Evolutionary conservation across 768 basidiomycete genomes (phyloP), one percentile per base, ranked within the genome.

Genomic region (Mycena rebaudengoi): DNA sequence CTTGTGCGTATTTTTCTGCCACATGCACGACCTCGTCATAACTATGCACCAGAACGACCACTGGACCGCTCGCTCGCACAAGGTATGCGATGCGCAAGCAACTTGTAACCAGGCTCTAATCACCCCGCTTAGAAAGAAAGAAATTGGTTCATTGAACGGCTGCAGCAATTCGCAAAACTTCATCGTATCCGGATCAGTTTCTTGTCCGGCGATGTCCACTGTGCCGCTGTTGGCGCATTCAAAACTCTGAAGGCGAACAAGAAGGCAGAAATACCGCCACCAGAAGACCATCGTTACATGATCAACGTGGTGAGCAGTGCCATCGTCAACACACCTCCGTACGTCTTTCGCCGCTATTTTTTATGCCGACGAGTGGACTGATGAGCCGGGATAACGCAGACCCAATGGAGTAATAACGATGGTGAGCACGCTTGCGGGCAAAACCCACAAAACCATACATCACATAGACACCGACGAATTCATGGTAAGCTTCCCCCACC

Each of bases 281-380:
- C 75, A 2, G 66, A 75, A 25, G 98, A 98, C 74, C 80, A 88
- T 72, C 87, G 95, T 44, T 98, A 94, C 75, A 98, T 99, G 96
- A 73, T 96, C 46, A 96, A 97, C 68, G 79, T 96, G 32, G 85
- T 94, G 10, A 88, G 92, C 5, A 95, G 94, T 70, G 97, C 97
- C 14, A 99, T 99, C 66, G 97, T 99, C 48, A 97, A 98, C 73
- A 98, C 97, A 0, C 85, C 85, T 6, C 96, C 97, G 91, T 91
- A 72, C 73, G 91, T 81, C 11, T 8, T 62, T 7, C 33, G 53
- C 40, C 8, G n/a, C 25, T 28, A 52, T 48, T 53, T 11, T 21
- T 14, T 54, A 32, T 20, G 4, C 32, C 48, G 20, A 25, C 30
- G 3, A 40, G 26, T 21, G 26, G 56, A 20, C 16, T 64, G n/a